Conservation (phyloP, 352 stramenopile species). For the Globisporangium echinulatum region DNA sequence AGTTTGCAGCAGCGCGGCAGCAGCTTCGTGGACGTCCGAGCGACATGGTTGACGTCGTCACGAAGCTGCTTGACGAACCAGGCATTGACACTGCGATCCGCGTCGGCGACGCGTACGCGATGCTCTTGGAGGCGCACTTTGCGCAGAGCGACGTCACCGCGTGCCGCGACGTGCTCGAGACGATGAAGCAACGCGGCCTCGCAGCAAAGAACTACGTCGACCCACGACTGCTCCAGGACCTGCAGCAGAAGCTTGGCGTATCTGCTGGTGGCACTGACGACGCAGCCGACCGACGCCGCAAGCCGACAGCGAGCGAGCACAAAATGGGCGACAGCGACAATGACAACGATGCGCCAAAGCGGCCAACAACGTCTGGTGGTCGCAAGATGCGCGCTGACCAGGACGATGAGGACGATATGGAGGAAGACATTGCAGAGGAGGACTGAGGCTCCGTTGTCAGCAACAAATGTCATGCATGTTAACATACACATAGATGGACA, state of each 20-base stretch:
- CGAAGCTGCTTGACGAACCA: constrained; percentile 75
- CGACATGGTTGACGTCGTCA: constrained; percentile 74
- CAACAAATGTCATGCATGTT: neutral
- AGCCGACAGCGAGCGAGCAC: constrained; percentile 20
- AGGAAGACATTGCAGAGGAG: constrained; percentile 77
- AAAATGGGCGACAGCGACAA: constrained; percentile 18
- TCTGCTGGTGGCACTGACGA: constrained; percentile 7
- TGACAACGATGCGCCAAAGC: constrained; percentile 7
- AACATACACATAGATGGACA: too few relatives aligned
- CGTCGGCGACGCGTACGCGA: constrained; percentile 83
- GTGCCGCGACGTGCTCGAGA: constrained; percentile 60
- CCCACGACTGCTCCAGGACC: constrained; percentile 50
- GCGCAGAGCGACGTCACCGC: constrained; percentile 56
- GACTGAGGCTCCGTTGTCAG: constrained; percentile 17
- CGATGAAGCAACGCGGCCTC: constrained; percentile 69
- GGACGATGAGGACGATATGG: constrained; percentile 65
- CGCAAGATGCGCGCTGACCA: constrained; percentile 25
- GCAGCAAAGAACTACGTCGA: constrained; percentile 74
- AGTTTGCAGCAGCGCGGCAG: constrained; percentile 76
- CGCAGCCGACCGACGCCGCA: constrained; percentile 17
- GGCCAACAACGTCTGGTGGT: constrained; percentile 7
- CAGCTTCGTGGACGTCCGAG: constrained; percentile 50
- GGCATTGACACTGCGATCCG: constrained; percentile 85
- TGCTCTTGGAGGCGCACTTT: constrained; percentile 82
- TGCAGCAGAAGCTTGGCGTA: constrained; percentile 49